Percentiles rank a stretch among this genome's conserved stretches.
Conservation (phyloP, 2,329 filamentous ascomycete species). For the Pseudogymnoascus sp. region DNA sequence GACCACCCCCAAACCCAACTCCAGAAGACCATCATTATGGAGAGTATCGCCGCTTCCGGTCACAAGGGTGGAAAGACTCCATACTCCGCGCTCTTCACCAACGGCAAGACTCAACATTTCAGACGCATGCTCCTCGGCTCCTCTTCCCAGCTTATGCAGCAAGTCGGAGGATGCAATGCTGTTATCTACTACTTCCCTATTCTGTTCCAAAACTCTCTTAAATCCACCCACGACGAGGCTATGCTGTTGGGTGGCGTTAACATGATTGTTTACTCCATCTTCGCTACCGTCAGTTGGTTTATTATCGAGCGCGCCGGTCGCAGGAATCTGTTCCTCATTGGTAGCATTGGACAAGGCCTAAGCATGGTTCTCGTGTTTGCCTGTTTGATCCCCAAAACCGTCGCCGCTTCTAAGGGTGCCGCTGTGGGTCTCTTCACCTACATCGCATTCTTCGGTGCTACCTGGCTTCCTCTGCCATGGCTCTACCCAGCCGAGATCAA, state of each 20-base stretch:
- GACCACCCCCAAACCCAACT: slow-evolving; percentile 35
- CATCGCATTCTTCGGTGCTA: slow-evolving; percentile 53
- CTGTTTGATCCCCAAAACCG: slow-evolving; percentile 29
- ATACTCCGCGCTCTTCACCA: slow-evolving; percentile 40
- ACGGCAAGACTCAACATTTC: slow-evolving; percentile 48
- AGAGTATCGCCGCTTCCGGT: slow-evolving; percentile 33
- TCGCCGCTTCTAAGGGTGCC: slow-evolving; percentile 30
- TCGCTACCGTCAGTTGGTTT: slow-evolving; percentile 45
- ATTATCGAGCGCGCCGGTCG: slow-evolving; percentile 54
- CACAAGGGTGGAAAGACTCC: slow-evolving; percentile 24
- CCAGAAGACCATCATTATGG: slow-evolving; percentile 28
- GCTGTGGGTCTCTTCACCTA: slow-evolving; percentile 53
- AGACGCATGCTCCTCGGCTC: slow-evolving; percentile 45
- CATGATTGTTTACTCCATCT: slow-evolving; percentile 48
- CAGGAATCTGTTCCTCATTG: slow-evolving; percentile 64
- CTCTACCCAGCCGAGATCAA: slow-evolving; percentile 55
- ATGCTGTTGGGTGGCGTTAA: slow-evolving; percentile 48
- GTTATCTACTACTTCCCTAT: slow-evolving; percentile 44
- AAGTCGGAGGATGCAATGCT: slow-evolving; percentile 39
- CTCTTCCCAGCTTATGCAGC: slow-evolving; percentile 46
- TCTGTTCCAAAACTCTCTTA: slow-evolving; percentile 43
- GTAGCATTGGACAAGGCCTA: slow-evolving; percentile 53
- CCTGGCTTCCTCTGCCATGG: slow-evolving; percentile 56
- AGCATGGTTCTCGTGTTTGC: slow-evolving; percentile 54
- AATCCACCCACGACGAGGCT: slow-evolving; percentile 40